Base-by-base conservation (phyloP, 2,329 filamentous ascomycete genomes). In the Aspergillus intermedius region DNA sequence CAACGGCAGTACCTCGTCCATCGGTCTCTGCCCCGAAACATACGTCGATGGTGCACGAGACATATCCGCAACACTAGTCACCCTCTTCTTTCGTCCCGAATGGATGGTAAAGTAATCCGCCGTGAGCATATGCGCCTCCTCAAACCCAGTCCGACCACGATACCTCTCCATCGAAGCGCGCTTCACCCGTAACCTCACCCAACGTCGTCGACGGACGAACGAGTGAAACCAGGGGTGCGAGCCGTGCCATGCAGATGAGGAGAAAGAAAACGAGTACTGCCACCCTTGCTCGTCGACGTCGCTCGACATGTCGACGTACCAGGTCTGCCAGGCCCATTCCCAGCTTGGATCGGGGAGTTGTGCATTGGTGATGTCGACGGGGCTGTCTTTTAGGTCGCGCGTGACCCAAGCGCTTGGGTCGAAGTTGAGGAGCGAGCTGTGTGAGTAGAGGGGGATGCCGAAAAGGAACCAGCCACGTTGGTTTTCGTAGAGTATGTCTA, bases 401-500 rank as follows among this genome's bases (percentile, higher is more conserved):
- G 90, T 95, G 44, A 91, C 88, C 93, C 93, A 98, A 0, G 90
- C 77, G 6, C 86, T 71, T 0, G 91, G 89, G 62, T 98, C 93
- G 44, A 95, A 80, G 52, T 88, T 86, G 32, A 95, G 83, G 1
- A 98, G 78, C 1, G 91, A 91, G 54, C 84, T 86, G 6, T 83
- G 80, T 1, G 91, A 95, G 74, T 96, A 98, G n/a, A 94, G 78
- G 0, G 91, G 84, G 10, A 90, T 80, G 23, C 93, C 91, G 60
- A 91, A 97, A 53, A 95, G 76, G 63, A 96, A 95, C 35, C 82
- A 84, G 9, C 93, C 93, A 49, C 93, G 81, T 71, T 98, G 88
- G 63, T 98, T 98, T 67, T 98, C 93, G 68, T 95, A 97, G 0
- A 98, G 76, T 4, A 97, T 80, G 54, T 98, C 93, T 52, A 97